Conservation (phyloP, 2,329 filamentous ascomycete genomes). For the Tolypocladium paradoxum region DNA sequence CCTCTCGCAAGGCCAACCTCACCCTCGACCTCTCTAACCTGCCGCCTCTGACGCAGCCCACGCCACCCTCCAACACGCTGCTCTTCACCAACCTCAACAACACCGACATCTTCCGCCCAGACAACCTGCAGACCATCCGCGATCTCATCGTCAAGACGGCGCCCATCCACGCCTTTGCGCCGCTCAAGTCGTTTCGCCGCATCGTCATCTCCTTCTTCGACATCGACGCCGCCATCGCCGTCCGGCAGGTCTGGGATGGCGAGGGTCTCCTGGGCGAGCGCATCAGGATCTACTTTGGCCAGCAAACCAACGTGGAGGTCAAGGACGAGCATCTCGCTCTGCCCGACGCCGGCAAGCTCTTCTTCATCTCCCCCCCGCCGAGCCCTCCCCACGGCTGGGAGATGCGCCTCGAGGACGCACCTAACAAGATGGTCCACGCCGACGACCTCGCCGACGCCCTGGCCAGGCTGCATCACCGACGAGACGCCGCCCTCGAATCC, state of each 20-base stretch:
- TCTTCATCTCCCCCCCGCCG: conserved; percentile 62
- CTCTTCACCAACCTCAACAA: conserved; percentile 73
- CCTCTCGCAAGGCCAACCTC: conserved; percentile 38
- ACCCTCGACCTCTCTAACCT: conserved; percentile 65
- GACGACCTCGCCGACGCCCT: conserved; percentile 58
- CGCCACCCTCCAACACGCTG: conserved; percentile 70
- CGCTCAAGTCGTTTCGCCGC: conserved; percentile 71
- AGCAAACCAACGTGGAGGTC: conserved; percentile 44
- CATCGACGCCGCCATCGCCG: conserved; percentile 55
- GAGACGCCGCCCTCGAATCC: conserved; percentile 12
- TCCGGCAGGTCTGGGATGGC: conserved; percentile 64
- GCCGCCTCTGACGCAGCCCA: conserved; percentile 59
- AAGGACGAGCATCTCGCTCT: conserved; percentile 51
- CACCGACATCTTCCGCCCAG: conserved; percentile 60
- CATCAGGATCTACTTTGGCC: conserved; percentile 59
- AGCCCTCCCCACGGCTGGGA: conserved; percentile 61
- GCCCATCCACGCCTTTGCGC: conserved; percentile 65
- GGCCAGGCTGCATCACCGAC: conserved; percentile 45
- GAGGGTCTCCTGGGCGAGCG: conserved; percentile 61
- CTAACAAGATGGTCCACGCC: conserved; percentile 59
- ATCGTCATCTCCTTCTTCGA: conserved; percentile 72
- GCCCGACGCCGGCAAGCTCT: conserved; percentile 58
- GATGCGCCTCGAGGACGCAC: conserved; percentile 55
- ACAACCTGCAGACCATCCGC: conserved; percentile 64
- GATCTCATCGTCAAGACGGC: conserved; percentile 60